Conservation (phyloP, 2,329 filamentous ascomycete genomes). For the Monilinia vaccinii-corymbosi region DNA sequence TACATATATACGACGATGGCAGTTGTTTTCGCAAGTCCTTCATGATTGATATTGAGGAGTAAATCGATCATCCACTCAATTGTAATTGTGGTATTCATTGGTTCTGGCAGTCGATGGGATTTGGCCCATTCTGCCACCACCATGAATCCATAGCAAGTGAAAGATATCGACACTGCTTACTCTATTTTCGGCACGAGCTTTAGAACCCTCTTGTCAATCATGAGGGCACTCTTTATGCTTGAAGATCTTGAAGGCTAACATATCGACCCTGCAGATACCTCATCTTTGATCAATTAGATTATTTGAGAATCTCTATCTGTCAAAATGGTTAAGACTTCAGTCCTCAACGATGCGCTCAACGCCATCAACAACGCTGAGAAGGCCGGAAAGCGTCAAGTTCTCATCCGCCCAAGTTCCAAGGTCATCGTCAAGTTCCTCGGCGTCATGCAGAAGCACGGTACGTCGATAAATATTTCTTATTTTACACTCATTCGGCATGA, state of each 20-base stretch:
- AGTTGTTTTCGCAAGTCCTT: conserved; percentile 20
- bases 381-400: conserved; percentile 96
- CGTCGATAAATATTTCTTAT: conserved; percentile 34
- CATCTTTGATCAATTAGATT: conserved; percentile 44
- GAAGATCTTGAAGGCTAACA: conserved; percentile 55
- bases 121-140: neutral
- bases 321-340: conserved; percentile 99
- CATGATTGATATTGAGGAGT: conserved; percentile 35
- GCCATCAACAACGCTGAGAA: conserved; percentile 99
- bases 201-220: conserved; percentile 52
- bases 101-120: neutral
- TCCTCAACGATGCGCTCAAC: conserved; percentile 98
- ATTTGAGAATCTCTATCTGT: conserved; percentile 76
- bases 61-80: conserved; percentile 42
- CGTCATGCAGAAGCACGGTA: conserved; percentile 99
- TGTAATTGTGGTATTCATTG: conserved; percentile 2
- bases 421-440: conserved; percentile 99
- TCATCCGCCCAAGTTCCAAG: conserved; percentile 98
- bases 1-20: conserved; percentile 16
- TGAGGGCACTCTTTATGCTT: conserved; percentile 64
- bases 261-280: conserved; percentile 49
- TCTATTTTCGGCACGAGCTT: conserved; percentile 56
- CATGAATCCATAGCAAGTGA: conserved; percentile 20
- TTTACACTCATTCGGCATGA: conserved; percentile 71
- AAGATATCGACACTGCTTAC: conserved; percentile 49